Percentiles rank a stretch among this genome's conserved stretches.
Conservation (phyloP, 2,329 filamentous ascomycete genomes). For the Talaromyces pinophilus region DNA sequence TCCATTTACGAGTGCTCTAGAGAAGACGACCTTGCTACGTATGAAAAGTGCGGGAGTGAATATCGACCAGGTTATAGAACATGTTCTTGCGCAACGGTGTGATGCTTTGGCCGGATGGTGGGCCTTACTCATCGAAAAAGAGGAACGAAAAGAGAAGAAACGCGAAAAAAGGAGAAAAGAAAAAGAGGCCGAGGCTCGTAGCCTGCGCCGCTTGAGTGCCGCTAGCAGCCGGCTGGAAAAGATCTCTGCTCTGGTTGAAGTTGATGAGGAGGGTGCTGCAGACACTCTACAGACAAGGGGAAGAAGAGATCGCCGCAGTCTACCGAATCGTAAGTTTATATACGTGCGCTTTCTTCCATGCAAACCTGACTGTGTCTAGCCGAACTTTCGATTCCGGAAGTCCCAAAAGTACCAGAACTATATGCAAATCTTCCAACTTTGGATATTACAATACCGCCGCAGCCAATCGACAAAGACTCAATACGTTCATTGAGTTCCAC, state of each 20-base stretch:
- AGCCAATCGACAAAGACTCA: constrained; percentile 72
- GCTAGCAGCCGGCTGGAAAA: constrained; percentile 85
- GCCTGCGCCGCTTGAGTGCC: constrained; percentile 77
- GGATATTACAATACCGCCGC: constrained; percentile 54
- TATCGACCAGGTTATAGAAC: constrained; percentile 91
- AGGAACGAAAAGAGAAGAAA: constrained; percentile 79
- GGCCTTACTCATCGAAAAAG: constrained; percentile 91
- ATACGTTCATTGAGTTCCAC: constrained; percentile 76
- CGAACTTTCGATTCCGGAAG: constrained; percentile 68
- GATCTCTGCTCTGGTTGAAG: constrained; percentile 74
- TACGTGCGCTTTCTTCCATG: not conserved
- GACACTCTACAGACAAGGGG: constrained; percentile 70
- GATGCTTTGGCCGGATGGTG: constrained; percentile 94
- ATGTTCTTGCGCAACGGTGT: constrained; percentile 84
- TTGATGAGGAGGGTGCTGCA: constrained; percentile 69
- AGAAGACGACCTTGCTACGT: constrained; percentile 86
- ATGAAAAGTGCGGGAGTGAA: constrained; percentile 95
- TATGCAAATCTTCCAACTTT: constrained; percentile 36
- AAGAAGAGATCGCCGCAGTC: constrained; percentile 73
- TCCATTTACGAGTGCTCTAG: constrained; percentile 80
- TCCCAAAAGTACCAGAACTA: constrained; percentile 73
- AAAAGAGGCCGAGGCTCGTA: constrained; percentile 77
- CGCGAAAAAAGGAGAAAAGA: constrained; percentile 82
- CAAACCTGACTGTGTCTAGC: constrained; percentile 29
- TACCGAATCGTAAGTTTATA: constrained; percentile 47